Evolutionary conservation across 2,329 filamentous ascomycete species (phyloP), one percentile per base, ranked within the genome.

Genomic region (Cordyceps cicadae): DNA sequence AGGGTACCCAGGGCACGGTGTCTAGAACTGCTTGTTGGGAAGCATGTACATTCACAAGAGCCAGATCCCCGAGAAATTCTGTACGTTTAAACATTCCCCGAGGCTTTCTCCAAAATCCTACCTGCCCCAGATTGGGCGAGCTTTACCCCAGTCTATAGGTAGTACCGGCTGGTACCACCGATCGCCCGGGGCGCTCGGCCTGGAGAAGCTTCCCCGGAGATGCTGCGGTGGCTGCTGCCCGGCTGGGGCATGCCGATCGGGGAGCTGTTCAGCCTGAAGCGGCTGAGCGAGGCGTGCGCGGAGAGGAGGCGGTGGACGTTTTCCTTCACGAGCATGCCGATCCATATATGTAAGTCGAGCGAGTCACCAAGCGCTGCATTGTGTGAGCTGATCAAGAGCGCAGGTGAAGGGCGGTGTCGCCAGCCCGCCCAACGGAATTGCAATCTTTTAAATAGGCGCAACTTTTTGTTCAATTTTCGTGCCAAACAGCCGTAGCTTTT

Each of bases 171-270:
- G 5, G 19, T n/a, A 34, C 26, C 32, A 21, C 19, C n/a, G 19
- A 26, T 53, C 14, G 11, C 71, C 72, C 0, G 69, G 73, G 1
- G 62, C 67, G 7, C 67, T 70, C 59, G 82, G 81, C 0, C 72
- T 83, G 2, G 75, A 81, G 54, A 77, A 77, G 78, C 0, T 77
- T 77, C 75, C 2, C 72, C 77, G 17, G 75, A 74, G 5, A 78
- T 77, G 7, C 72, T 83, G 15, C 74, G 76, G 63, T 79, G 74
- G 71, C 63, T 79, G 12, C 67, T 81, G 1, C 77, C 75, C 0
- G 78, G 78, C 0, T 83, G 79, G 79, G 80, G 80, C 0, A 72
- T 80, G 72, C 77, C 78, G 0, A 78, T 81, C 43, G 78, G 79
- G 0, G 79, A 81, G 66, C 65, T 80, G 52, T 80, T 80, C 61